Evolutionary conservation across 1,284 basidiomycete genomes (phyloP), one percentile per base, ranked within the genome.

Genomic region (Ceratobasidium papillatum): DNA sequence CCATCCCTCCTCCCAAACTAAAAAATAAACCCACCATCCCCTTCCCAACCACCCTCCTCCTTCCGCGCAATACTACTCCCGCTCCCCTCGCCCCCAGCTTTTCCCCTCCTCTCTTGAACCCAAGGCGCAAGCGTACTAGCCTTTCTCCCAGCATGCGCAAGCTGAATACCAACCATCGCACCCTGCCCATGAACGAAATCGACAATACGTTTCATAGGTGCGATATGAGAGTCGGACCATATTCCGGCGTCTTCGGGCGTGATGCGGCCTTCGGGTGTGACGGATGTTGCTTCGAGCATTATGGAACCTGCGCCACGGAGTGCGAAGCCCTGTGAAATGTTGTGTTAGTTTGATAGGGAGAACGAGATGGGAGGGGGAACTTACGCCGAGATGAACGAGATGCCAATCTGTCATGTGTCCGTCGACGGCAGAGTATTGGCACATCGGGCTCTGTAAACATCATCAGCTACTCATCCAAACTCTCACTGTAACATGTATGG

Each of bases 371-470:
- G n/a, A 62, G 74, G 75, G n/a, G 75, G 68, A 45, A 83, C 86
- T 75, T 77, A 87, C 87, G 19, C 88, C 89, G 47, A 90, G 85
- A 80, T 94, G 92, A 27, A 93, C 91, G 14, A 94, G 82, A 81
- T 95, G 93, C 89, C 90, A 93, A 78, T 93, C 90, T 0, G 92
- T 91, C 30, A 88, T 87, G 80, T 90, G 87, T 7, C 94, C 90
- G 76, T 91, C 82, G 56, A 91, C 86, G 4, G 90, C 85, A 63
- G 89, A 91, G 83, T 94, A 94, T 78, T 77, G 77, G 41, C 77
- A 77, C 77, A 77, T 77, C 3, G 77, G 77, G 9, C 62, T 38
- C 77, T 77, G 12, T 14, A 62, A 0, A n/a, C 12, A 3, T 38
- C n/a, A 5, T 19, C 4, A 47, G 45, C 9, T n/a, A 19, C 19